phyloP scores from a whole-genome alignment of 345 rosid genomes.

The Sonneratia alba region DNA sequence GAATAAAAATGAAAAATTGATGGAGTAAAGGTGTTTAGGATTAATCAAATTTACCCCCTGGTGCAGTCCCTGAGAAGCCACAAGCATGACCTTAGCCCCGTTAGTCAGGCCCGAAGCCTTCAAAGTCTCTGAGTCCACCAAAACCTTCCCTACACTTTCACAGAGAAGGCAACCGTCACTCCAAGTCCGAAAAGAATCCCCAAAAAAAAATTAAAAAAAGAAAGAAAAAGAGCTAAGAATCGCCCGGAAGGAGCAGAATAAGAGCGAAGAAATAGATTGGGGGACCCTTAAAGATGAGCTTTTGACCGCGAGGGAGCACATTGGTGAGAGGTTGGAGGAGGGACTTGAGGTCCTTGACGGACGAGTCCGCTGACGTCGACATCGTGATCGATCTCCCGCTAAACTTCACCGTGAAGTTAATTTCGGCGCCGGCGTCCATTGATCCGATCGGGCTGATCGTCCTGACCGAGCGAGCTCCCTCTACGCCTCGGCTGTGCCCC shows the following conservation, averaged over 20 bases:
- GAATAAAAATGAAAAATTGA: background rate
- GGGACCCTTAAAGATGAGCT: slow-evolving; percentile 76
- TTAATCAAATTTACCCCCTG: slow-evolving; percentile 56
- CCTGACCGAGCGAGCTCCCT: background rate
- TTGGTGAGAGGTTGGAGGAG: slow-evolving; percentile 76
- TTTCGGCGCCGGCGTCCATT: slow-evolving; percentile 10
- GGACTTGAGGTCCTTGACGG: slow-evolving; percentile 50
- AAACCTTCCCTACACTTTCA: slow-evolving; percentile 46
- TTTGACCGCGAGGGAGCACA: slow-evolving; percentile 93
- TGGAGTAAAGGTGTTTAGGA: background rate
- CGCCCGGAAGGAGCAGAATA: too few relatives aligned
- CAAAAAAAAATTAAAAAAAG: too few relatives aligned
- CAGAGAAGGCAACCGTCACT: background rate
- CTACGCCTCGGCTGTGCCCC: too few relatives aligned
- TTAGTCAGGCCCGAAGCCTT: slow-evolving; percentile 38
- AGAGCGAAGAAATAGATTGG: background rate
- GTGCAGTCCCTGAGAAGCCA: slow-evolving; percentile 86
- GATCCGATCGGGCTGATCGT: background rate
- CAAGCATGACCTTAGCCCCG: slow-evolving; percentile 86
- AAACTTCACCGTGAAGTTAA: slow-evolving; percentile 58
- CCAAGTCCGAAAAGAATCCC: background rate
- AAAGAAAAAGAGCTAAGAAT: too few relatives aligned
- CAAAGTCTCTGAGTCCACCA: slow-evolving; percentile 61
- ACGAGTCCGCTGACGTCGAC: slow-evolving; percentile 36
- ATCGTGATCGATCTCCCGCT: slow-evolving; percentile 55